Percentiles rank a stretch among this genome's conserved stretches.
These are phyloP conservation scores for Boletus vinaceobasis DNA, from an alignment of 768 basidiomycete genomes.

Conservation along the genomic window DNA sequence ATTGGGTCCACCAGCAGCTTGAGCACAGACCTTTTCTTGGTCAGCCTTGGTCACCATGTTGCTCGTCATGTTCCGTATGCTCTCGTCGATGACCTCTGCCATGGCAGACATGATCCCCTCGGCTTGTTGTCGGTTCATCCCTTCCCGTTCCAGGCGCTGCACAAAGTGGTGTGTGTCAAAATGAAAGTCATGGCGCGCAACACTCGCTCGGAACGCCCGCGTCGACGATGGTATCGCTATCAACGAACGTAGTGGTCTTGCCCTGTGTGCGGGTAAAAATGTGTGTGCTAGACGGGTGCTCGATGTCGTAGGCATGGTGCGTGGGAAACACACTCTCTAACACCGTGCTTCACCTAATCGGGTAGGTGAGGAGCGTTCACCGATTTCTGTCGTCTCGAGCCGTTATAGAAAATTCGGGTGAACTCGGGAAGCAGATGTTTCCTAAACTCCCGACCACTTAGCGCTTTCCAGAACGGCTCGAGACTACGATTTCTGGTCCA, in stretches of 20 bases:
- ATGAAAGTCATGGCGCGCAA: conserved; percentile 53
- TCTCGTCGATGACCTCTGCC: conserved; percentile 97
- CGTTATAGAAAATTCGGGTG: too few species aligned
- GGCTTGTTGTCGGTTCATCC: conserved; percentile 85
- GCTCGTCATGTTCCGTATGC: conserved; percentile 90
- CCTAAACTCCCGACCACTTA: too few species aligned
- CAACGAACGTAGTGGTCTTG: conserved; percentile 6
- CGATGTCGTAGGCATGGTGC: conserved; percentile 12
- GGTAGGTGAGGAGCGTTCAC: background rate
- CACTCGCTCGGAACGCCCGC: conserved; percentile 31
- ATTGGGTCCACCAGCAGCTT: background rate
- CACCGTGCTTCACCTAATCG: background rate
- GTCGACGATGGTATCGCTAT: background rate
- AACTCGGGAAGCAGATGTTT: too few species aligned
- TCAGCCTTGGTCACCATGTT: conserved; percentile 96
- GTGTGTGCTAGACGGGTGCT: conserved; percentile 7
- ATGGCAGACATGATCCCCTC: conserved; percentile 97
- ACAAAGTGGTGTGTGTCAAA: conserved; percentile 98
- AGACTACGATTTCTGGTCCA: too few species aligned
- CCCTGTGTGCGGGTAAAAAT: background rate
- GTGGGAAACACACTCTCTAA: conserved; percentile 16
- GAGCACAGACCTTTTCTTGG: conserved; percentile 79
- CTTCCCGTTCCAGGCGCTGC: conserved; percentile 83
- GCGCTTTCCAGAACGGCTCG: too few species aligned
- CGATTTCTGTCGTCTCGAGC: too few species aligned